These are phyloP conservation scores for Quercus wislizeni DNA, from an alignment of 306 rosid species.

Conservation along the genomic window DNA sequence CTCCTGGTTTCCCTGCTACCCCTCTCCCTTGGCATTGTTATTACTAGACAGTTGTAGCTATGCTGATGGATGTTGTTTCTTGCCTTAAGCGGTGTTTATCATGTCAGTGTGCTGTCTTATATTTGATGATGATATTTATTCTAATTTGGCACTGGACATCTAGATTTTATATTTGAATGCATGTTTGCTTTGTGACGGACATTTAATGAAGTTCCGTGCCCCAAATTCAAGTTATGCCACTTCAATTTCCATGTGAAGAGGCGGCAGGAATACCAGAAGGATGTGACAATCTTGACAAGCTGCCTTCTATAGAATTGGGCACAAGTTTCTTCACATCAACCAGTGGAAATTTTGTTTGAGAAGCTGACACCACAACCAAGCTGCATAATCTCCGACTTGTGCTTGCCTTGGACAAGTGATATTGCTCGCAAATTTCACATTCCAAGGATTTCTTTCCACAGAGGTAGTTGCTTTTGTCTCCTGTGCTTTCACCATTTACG, in stretches of 20 bases:
- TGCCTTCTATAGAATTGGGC: constrained; percentile 19
- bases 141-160: background rate
- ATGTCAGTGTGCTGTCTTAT: background rate
- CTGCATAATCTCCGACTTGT: constrained; percentile 38
- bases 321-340: constrained; percentile 24
- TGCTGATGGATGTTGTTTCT: background rate
- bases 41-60: no score
- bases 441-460: constrained; percentile 63
- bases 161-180: background rate
- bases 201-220: constrained; percentile 86
- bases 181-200: constrained; percentile 46
- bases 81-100: background rate
- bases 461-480: constrained; percentile 43
- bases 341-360: constrained; percentile 24
- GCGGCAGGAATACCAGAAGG: constrained; percentile 31
- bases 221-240: constrained; percentile 9
- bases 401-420: constrained; percentile 43
- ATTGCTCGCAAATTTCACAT: constrained; percentile 41
- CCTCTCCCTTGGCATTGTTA: no score
- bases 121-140: background rate
- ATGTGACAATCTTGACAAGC: constrained; percentile 43
- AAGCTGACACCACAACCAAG: constrained; percentile 29
- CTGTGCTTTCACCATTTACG: constrained; percentile 7
- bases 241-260: constrained; percentile 31
- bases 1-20: background rate